Evolutionary conservation across 805 yeast genomes (phyloP), one percentile per base, ranked within the genome.

Genomic region (Metschnikowia vanudenii): DNA sequence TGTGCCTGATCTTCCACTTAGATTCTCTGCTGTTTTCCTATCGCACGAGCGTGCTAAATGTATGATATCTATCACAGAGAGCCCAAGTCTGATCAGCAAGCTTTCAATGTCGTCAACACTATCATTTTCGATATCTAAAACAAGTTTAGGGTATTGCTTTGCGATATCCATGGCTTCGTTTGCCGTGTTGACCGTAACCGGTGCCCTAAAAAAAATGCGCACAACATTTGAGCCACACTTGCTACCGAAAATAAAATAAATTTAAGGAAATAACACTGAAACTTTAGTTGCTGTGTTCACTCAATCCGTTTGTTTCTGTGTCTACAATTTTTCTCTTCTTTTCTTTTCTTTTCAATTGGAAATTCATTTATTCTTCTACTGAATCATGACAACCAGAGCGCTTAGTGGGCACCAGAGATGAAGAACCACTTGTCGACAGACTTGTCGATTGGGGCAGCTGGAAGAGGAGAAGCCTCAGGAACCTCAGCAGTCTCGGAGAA

Each of bases 381-480:
- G 18, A 34, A 31, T 5, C 12, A 28, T 12, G 18, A 26, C 18
- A 18, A 18, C 34, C 22, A 24, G 16, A 20, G 9, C 12, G 43
- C 41, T 61, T 69, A 72, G 59, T 72, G 76, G 53, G 86, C 83
- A 74, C 92, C 94, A 50, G 92, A 88, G 66, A 92, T 92, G 83
- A 82, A 92, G 81, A 94, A 92, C 99, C 99, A 92, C 77, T 92
- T 92, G 81, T 92, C 98, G 67, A 92, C 76, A 46, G 97, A 88
- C 74, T 87, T 82, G 78, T 92, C 99, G 69, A 94, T 88, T 71
- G 97, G 96, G 54, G 96, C 97, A 67, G 91, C 90, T 54, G 91
- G 79, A 56, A 74, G 69, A 56, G 85, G 81, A 59, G 80, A 61
- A 60, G 88, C 95, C 48, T 79, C 78, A 58, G 97, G 95, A 49